These are phyloP conservation scores for Xylaria sp. DNA, from an alignment of 2,329 filamentous ascomycete species.

Conservation along the genomic window DNA sequence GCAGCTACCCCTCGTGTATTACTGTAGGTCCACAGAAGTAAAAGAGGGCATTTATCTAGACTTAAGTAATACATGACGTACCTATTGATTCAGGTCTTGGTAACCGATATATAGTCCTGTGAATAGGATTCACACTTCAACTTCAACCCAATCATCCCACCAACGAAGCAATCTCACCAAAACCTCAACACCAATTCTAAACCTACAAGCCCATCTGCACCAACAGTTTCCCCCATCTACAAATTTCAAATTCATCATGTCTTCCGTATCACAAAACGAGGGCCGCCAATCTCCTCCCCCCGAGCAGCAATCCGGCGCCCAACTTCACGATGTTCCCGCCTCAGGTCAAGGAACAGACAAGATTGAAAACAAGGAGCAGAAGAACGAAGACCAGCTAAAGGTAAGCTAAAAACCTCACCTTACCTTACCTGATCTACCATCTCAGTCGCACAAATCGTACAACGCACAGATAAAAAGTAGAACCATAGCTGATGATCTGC, in stretches of 20 bases:
- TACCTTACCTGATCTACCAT: too few relatives aligned
- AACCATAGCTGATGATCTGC: neutral
- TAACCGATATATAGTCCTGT: slow-evolving; percentile 7
- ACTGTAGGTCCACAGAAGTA: too few relatives aligned
- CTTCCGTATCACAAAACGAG: slow-evolving; percentile 56
- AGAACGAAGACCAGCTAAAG: slow-evolving; percentile 64
- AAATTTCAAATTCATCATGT: slow-evolving; percentile 65
- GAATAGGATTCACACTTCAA: neutral
- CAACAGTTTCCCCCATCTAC: slow-evolving; percentile 32
- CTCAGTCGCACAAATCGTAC: neutral
- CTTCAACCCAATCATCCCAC: neutral
- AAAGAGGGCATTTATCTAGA: neutral
- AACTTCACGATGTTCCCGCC: slow-evolving; percentile 69
- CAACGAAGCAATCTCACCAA: neutral
- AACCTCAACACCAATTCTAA: neutral
- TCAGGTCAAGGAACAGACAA: slow-evolving; percentile 68
- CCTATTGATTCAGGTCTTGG: neutral
- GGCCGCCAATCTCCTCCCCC: slow-evolving; percentile 84
- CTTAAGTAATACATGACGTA: slow-evolving; percentile 29
- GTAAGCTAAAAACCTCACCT: slow-evolving; percentile 49
- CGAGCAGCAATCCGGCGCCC: slow-evolving; percentile 72
- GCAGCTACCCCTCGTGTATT: neutral
- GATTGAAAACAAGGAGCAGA: slow-evolving; percentile 62
- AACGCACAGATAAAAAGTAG: too few relatives aligned
- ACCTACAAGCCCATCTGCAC: slow-evolving; percentile 7